These are phyloP conservation scores for Letharia columbiana DNA, from an alignment of 495 filamentous ascomycete genomes.

Conservation along the genomic window DNA sequence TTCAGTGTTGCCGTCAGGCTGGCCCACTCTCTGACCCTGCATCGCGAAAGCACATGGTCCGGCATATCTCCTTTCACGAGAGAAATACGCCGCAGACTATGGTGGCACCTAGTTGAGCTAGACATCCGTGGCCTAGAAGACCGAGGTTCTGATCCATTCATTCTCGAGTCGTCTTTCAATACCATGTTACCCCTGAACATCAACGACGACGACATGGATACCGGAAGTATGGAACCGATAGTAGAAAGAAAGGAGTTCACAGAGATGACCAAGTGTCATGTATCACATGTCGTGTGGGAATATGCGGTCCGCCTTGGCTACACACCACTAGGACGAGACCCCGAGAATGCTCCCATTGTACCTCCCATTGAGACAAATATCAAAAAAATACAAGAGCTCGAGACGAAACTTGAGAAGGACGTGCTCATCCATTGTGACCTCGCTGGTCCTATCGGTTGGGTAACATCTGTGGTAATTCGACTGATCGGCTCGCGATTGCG, in stretches of 20 bases:
- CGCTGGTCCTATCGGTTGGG: slow-evolving; percentile 19
- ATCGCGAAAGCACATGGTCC: slow-evolving; percentile 36
- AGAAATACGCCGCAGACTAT: slow-evolving; percentile 70
- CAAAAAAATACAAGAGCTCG: slow-evolving; percentile 6
- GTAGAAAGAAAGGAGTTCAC: slow-evolving; percentile 19
- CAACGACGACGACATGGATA: slow-evolving; percentile 24
- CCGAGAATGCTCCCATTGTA: not conserved
- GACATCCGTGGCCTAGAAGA: slow-evolving; percentile 68
- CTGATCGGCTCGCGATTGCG: slow-evolving; percentile 20
- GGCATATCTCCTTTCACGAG: slow-evolving; percentile 36
- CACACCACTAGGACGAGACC: slow-evolving; percentile 5
- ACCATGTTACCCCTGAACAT: slow-evolving; percentile 51
- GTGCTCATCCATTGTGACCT: slow-evolving; percentile 19
- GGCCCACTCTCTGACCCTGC: slow-evolving; percentile 58
- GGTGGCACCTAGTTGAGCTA: slow-evolving; percentile 68
- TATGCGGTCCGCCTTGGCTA: slow-evolving; percentile 6
- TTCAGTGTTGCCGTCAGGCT: slow-evolving; percentile 46
- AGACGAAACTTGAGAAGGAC: slow-evolving; percentile 16
- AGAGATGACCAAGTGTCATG: slow-evolving; percentile 19
- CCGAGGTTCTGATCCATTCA: slow-evolving; percentile 60
- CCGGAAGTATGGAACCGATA: slow-evolving; percentile 16
- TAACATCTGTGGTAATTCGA: slow-evolving; percentile 19
- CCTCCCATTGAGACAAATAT: slow-evolving; percentile 14
- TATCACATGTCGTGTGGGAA: slow-evolving; percentile 17
- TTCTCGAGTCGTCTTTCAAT: slow-evolving; percentile 54